Evolutionary conservation across 176 grass and related monocot species (phyloP).

Genomic region (Bolboschoenus planiculmis): DNA sequence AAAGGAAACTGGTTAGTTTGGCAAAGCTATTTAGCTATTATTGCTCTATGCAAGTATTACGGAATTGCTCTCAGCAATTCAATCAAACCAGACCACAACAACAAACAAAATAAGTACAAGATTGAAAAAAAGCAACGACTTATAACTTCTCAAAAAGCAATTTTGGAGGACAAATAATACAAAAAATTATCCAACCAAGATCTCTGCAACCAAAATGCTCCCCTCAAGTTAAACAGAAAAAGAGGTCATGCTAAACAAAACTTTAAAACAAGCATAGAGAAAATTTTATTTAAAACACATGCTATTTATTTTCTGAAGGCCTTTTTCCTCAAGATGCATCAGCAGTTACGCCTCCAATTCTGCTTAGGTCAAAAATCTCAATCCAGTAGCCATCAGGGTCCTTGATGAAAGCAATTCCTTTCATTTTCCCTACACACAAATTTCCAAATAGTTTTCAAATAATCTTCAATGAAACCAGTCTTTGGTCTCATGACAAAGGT

Average conservation of each 20-base stretch:
- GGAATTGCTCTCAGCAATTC: background rate
- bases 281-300: background rate
- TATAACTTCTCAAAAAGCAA: background rate
- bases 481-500: too few relatives aligned
- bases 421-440: slow-evolving; percentile 71
- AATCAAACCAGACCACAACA: background rate
- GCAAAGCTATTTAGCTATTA: background rate
- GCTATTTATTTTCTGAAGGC: background rate
- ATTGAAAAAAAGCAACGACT: background rate
- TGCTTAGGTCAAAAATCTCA: slow-evolving; percentile 85
- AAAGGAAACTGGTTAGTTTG: background rate
- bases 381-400: slow-evolving; percentile 99
- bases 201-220: background rate
- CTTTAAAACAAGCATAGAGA: background rate
- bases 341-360: slow-evolving; percentile 40
- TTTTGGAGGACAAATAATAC: background rate
- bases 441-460: background rate
- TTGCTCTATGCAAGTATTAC: background rate
- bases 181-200: background rate
- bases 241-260: background rate
- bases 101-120: background rate
- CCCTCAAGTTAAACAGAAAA: background rate
- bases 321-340: slow-evolving; percentile 36
- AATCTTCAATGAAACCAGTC: background rate
- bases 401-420: slow-evolving; percentile 96